Base-by-base conservation (phyloP, 345 rosid species). In the Lenwebbia sp. region DNA sequence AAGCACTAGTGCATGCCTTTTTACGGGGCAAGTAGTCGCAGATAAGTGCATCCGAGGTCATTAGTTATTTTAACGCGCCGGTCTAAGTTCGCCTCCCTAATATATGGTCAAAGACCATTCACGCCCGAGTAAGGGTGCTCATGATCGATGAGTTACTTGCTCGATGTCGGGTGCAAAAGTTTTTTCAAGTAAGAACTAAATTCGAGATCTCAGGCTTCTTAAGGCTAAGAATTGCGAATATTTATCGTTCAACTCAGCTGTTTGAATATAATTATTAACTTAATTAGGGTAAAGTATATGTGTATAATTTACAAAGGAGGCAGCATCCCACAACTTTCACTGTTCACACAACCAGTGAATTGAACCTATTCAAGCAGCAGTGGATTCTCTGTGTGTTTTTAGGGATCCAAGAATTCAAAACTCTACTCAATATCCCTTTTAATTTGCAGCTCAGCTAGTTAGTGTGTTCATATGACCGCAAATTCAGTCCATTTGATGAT, bases 361-460 rank as follows among this genome's bases (percentile, higher is more conserved):
- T 54, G 57, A 83, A 51, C 84, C 54, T n/a, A 83, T 28, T 70
- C 81, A 70, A 37, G 81, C 81, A 70, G 81, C 81, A 58, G 40
- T 81, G 55, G 84, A 86, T 78, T 47, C 54, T 54, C 55, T 83
- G 28, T 57, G 84, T 37, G n/a, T 50, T 78, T 82, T 82, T 86
- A 86, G 52, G 84, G 87, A 86, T 86, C 85, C 87, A 86, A 86
- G 87, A 82, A 86, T 86, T 86, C 85, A 86, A 86, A 86, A 58
- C 81, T 37, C 81, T 21, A 70, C 81, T 33, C 47, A 19, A 70
- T 25, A 37, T 70, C 84, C 25, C 84, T 51, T 28, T 83, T 14
- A 3, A 47, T 33, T 37, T 70, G 81, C 81, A 70, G 81, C 81
- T 70, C 10, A 41, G 47, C 81, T 37, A 19, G 81, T 37, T 70